These are phyloP conservation scores for Cryptococcus floricola DNA, from an alignment of 1,284 basidiomycete genomes.

Conservation along the genomic window DNA sequence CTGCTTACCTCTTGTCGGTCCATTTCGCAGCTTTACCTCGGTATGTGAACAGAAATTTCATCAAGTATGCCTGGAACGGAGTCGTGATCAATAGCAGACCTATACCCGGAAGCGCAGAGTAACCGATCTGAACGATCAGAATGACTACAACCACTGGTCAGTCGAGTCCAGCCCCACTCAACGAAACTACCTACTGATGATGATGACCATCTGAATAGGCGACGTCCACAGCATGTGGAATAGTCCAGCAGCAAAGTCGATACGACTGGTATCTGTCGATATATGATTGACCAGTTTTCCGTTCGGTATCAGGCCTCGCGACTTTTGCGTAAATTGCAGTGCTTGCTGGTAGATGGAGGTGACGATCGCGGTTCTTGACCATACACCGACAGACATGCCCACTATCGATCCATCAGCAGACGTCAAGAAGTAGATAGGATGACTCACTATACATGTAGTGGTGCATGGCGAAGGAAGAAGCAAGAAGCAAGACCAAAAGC, in stretches of 20 bases:
- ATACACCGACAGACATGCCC: constrained; percentile 67
- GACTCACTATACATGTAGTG: constrained; percentile 59
- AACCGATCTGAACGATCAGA: constrained; percentile 51
- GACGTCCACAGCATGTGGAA: constrained; percentile 66
- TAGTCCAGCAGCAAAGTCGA: constrained; percentile 83
- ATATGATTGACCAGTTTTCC: constrained; percentile 79
- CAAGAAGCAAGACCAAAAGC: constrained; percentile 66
- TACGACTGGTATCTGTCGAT: constrained; percentile 72
- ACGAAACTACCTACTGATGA: constrained; percentile 21
- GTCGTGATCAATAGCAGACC: constrained; percentile 68
- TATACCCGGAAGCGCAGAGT: constrained; percentile 52
- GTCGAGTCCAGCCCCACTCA: neutral
- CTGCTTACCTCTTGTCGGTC: constrained; percentile 57
- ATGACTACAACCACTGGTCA: constrained; percentile 38
- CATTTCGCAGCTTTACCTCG: constrained; percentile 77
- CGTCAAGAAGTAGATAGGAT: constrained; percentile 3
- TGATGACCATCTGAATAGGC: constrained; percentile 51
- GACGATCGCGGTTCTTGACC: constrained; percentile 80
- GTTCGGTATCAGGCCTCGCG: constrained; percentile 75
- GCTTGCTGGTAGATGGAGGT: constrained; percentile 78
- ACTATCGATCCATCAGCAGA: constrained; percentile 36
- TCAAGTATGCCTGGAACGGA: constrained; percentile 63
- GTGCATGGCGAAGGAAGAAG: constrained; percentile 66
- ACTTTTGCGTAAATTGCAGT: constrained; percentile 64
- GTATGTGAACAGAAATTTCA: constrained; percentile 69